A percentile compares a stretch with the other conserved stretches of the same genome.
Conservation (phyloP, 768 basidiomycete genomes). For the Amyloporia xantha region DNA sequence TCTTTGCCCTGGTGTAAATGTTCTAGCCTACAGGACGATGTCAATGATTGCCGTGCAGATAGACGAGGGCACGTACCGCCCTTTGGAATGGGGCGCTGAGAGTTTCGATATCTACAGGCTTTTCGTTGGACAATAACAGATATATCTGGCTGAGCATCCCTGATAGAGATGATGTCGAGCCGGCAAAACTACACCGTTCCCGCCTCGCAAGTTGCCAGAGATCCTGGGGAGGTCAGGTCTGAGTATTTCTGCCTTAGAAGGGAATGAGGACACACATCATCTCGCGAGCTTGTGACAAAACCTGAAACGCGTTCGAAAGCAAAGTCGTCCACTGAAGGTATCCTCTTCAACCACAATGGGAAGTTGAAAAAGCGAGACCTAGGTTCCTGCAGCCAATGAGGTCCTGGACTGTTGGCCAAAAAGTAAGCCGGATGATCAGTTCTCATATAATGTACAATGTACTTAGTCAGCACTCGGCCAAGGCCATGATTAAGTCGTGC, state of each 20-base stretch:
- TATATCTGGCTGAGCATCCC: conserved; percentile 84
- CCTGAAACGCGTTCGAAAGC: conserved; percentile 71
- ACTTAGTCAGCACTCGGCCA: conserved; percentile 74
- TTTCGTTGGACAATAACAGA: conserved; percentile 73
- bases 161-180: conserved; percentile 87
- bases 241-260: neutral
- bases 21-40: conserved; percentile 8
- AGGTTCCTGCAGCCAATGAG: conserved; percentile 86
- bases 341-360: conserved; percentile 55
- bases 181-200: conserved; percentile 59
- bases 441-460: too few relatives aligned
- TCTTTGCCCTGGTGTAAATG: conserved; percentile 73
- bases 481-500: conserved; percentile 60
- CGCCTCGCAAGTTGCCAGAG: conserved; percentile 52
- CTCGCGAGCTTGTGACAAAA: conserved; percentile 75
- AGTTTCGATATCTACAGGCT: conserved; percentile 50
- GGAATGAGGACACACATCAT: conserved; percentile 41
- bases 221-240: conserved; percentile 38
- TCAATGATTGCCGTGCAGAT: neutral
- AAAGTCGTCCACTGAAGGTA: conserved; percentile 78
- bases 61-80: conserved; percentile 43
- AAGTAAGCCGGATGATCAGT: too few relatives aligned
- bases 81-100: conserved; percentile 54
- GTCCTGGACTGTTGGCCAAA: conserved; percentile 84
- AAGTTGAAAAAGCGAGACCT: conserved; percentile 85